Conservation (phyloP, 306 rosid genomes). For the Malus fusca region DNA sequence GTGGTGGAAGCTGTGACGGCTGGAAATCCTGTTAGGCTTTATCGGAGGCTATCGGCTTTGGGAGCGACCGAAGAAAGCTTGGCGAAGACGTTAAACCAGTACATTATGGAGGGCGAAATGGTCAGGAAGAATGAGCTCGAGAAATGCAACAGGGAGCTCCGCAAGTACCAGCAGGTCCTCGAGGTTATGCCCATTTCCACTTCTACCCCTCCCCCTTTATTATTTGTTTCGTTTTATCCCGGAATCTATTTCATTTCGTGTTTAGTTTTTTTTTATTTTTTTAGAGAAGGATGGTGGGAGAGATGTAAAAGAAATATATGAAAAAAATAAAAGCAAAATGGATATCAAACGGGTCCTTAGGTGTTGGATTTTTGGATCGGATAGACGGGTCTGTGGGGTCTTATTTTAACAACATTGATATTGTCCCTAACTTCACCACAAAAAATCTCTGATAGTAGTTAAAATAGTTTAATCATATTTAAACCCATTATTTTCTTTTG, state of each 20-base stretch:
- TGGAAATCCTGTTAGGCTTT: slow-evolving; percentile 24
- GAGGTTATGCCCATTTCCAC: slow-evolving; percentile 34
- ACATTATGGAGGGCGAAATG: slow-evolving; percentile 49
- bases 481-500: too few relatives aligned
- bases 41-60: slow-evolving; percentile 48
- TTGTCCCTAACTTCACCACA: too few relatives aligned
- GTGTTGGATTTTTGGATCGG: too few relatives aligned
- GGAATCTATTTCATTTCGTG: not conserved
- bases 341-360: too few relatives aligned
- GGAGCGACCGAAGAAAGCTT: slow-evolving; percentile 53
- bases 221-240: not conserved
- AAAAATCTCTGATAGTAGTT: too few relatives aligned
- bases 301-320: too few relatives aligned
- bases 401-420: too few relatives aligned
- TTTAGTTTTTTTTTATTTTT: not conserved
- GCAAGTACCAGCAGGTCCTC: slow-evolving; percentile 42
- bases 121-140: slow-evolving; percentile 39
- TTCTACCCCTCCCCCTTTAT: not conserved
- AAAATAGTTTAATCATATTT: too few relatives aligned
- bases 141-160: slow-evolving; percentile 35
- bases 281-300: too few relatives aligned
- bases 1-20: not conserved
- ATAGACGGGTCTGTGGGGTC: too few relatives aligned
- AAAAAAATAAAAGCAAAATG: too few relatives aligned
- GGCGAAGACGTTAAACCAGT: slow-evolving; percentile 42